These are phyloP conservation scores for Dothidotthia symphoricarpi DNA, from an alignment of 2,329 filamentous ascomycete genomes.

Conservation along the genomic window DNA sequence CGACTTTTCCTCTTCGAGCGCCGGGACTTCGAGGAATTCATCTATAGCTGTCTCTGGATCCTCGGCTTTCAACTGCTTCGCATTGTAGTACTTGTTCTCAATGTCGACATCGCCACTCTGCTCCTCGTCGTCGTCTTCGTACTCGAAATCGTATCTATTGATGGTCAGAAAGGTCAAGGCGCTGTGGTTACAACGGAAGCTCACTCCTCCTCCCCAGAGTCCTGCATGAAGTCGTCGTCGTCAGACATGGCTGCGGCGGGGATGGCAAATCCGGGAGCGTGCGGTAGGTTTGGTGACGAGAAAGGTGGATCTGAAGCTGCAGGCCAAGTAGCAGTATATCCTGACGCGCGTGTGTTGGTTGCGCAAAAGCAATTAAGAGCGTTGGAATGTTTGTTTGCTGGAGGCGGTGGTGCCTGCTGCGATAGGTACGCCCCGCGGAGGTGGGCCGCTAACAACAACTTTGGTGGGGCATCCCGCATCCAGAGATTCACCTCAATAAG, in stretches of 20 bases:
- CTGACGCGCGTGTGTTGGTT: not conserved
- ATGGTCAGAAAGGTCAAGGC: constrained; percentile 18
- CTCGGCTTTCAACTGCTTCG: constrained; percentile 88
- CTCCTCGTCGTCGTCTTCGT: constrained; percentile 90
- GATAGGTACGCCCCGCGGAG: constrained; percentile 11
- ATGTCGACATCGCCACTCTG: constrained; percentile 88
- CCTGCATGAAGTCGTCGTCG: constrained; percentile 91
- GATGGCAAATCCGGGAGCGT: constrained; percentile 1
- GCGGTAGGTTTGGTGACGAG: not conserved
- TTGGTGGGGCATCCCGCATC: constrained; percentile 3
- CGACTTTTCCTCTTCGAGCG: constrained; percentile 83
- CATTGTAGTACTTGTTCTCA: constrained; percentile 99
- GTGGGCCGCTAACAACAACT: constrained; percentile 1
- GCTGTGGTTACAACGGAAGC: constrained; percentile 15
- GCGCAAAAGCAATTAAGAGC: constrained; percentile 1
- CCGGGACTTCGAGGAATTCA: constrained; percentile 87
- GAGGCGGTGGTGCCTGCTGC: constrained; percentile 17
- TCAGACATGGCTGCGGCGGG: constrained; percentile 64
- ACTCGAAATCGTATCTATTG: constrained; percentile 86
- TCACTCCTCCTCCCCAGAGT: constrained; percentile 83
- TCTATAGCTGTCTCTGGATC: constrained; percentile 85
- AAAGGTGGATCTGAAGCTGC: constrained; percentile 3
- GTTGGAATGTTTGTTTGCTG: constrained; percentile 15
- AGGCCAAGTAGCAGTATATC: not conserved
- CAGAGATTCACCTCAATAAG: too few relatives aligned